Evolutionary conservation across 2,329 filamentous ascomycete genomes (phyloP), one percentile per base, ranked within the genome.

Genomic region (Ilyonectria sp.): DNA sequence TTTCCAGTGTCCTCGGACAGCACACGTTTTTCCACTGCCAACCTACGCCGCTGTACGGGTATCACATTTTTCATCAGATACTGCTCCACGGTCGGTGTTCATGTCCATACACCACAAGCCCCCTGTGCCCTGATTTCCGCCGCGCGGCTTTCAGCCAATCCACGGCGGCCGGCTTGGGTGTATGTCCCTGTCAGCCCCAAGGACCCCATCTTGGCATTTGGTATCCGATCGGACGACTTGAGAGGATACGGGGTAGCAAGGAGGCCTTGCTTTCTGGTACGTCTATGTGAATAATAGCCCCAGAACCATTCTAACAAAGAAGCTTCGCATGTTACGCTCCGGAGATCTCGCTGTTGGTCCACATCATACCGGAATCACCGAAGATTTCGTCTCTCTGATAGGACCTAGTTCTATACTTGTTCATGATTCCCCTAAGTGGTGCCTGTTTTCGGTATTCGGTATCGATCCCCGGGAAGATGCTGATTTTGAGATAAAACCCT

Each of bases 231-330:
- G 11, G 2, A 33, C 2, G 8, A 33, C 8, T 11, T 60, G 23
- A 52, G 46, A 19, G 3, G 17, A 5, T 11, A 23, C 6, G 19
- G 46, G n/a, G 52, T 44, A 15, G 17, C 21, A 19, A 53, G 17
- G 58, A 60, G 21, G 47, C 58, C 58, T 7, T 60, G 46, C 23
- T 60, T 40, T 37, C 35, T 60, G 33, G 58, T 60, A 53, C 52
- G 47, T 15, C 52, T 44, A 2, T 21, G 6, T 7, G 15, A 21
- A n/a, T 26, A 29, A 11, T n/a, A 10, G 47, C 33, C 52, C 26
- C 26, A 26, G 47, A 60, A 33, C 15, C 2, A 43, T 40, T 44
- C 31, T 33, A 33, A 33, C 31, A 33, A 33, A 33, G 2, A 11
- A 60, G 58, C 40, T 60, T 26, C 58, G 58, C 17, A 35, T 60